Conservation (phyloP, 768 basidiomycete species). For the Cyclocybe aegerita region DNA sequence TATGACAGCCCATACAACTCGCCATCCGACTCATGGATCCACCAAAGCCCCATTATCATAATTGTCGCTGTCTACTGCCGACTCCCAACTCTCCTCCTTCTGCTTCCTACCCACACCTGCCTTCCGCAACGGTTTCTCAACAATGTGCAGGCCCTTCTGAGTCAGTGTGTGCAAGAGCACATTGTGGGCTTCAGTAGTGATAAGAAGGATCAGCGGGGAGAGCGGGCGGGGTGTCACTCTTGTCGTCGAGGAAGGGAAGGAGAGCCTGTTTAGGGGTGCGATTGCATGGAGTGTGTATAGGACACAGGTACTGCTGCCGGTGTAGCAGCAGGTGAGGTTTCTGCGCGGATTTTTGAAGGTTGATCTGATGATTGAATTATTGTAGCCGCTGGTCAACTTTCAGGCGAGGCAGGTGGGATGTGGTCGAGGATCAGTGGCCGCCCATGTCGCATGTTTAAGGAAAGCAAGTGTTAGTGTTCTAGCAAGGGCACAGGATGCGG, state of each 20-base stretch:
- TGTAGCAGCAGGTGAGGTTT: too few relatives aligned
- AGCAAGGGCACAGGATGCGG: conserved; percentile 53
- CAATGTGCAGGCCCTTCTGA: too few relatives aligned
- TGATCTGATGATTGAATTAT: not conserved
- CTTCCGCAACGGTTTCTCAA: too few relatives aligned
- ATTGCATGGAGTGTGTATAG: too few relatives aligned
- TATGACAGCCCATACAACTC: conserved; percentile 63
- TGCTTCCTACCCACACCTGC: conserved; percentile 66
- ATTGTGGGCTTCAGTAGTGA: too few relatives aligned
- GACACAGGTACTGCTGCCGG: too few relatives aligned
- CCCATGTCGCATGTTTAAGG: conserved; percentile 47
- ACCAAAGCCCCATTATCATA: conserved; percentile 61
- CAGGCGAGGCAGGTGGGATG: conserved; percentile 48
- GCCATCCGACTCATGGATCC: conserved; percentile 66
- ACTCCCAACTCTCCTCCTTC: conserved; percentile 43
- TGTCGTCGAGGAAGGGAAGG: too few relatives aligned
- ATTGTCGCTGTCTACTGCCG: conserved; percentile 69
- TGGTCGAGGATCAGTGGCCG: conserved; percentile 29
- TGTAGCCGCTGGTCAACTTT: conserved; percentile 53
- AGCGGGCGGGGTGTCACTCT: too few relatives aligned
- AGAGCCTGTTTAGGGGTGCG: too few relatives aligned
- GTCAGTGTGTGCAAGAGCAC: too few relatives aligned
- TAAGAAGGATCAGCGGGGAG: too few relatives aligned
- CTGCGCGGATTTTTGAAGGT: too few relatives aligned
- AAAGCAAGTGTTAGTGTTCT: conserved; percentile 49